A percentile compares a stretch with the other conserved stretches of the same genome.
These are phyloP conservation scores for Golubevia pallescens DNA, from an alignment of 1,284 basidiomycete genomes.

Conservation along the genomic window DNA sequence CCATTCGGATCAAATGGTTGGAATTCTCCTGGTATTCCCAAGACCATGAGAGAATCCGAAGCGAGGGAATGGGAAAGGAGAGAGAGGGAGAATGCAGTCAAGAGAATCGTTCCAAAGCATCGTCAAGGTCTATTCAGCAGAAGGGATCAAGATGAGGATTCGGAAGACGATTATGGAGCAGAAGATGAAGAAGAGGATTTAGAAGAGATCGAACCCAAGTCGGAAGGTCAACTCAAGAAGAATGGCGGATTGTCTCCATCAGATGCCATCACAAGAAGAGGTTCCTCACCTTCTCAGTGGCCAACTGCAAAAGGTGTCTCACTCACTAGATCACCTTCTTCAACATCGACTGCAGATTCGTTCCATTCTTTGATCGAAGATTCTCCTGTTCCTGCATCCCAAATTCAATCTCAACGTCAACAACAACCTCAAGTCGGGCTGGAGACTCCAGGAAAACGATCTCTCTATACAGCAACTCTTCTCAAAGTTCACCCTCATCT, in stretches of 20 bases:
- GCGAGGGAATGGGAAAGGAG: conserved; percentile 13
- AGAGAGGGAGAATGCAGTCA: background rate
- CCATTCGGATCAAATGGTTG: background rate
- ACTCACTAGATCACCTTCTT: background rate
- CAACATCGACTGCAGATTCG: background rate
- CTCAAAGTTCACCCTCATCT: conserved; percentile 50
- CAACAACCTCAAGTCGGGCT: conserved; percentile 21
- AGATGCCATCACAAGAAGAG: background rate
- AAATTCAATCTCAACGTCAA: too few species aligned
- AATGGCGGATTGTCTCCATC: background rate
- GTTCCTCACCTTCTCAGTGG: background rate
- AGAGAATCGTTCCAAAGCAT: background rate
- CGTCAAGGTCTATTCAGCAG: conserved; percentile 22
- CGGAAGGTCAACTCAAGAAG: background rate
- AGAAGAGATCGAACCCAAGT: background rate
- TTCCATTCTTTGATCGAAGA: background rate
- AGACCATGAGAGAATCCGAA: conserved; percentile 20
- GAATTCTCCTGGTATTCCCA: conserved; percentile 6
- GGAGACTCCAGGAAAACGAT: conserved; percentile 36
- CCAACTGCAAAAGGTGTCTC: background rate
- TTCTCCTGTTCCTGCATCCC: too few species aligned
- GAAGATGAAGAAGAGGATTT: conserved; percentile 15
- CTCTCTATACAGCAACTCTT: conserved; percentile 45
- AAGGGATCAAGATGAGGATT: conserved; percentile 17
- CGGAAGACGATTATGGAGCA: conserved; percentile 42